Conservation (phyloP, 139 green algal species). For the Deuterostichococcus epilithicus region DNA sequence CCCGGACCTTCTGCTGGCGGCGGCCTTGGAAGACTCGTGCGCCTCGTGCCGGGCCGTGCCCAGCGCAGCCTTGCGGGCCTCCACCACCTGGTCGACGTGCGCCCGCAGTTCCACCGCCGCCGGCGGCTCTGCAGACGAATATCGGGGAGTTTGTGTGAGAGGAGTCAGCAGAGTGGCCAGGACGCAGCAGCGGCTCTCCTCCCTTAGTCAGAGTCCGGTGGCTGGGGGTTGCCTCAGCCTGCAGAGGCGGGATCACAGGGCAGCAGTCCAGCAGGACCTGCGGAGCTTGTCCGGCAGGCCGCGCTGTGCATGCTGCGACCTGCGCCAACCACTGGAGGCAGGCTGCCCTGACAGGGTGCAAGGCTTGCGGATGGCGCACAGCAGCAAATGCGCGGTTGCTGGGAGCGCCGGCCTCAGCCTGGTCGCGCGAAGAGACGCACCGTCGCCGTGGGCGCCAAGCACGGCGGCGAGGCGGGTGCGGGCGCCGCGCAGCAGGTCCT, state of each 20-base stretch:
- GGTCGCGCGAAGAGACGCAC: background rate
- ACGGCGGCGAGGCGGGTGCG: slow-evolving; percentile 12
- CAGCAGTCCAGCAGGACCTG: too few species aligned
- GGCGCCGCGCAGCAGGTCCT: slow-evolving; percentile 10
- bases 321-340: too few species aligned
- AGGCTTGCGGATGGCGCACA: too few species aligned
- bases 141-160: too few species aligned
- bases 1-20: too few species aligned
- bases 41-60: background rate
- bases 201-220: too few species aligned
- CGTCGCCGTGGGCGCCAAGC: slow-evolving; percentile 12
- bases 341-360: too few species aligned
- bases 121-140: slow-evolving; percentile 35
- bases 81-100: slow-evolving; percentile 14
- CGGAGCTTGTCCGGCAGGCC: too few species aligned
- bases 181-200: too few species aligned
- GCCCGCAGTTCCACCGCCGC: slow-evolving; percentile 5
- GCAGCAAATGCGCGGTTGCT: background rate
- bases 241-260: too few species aligned
- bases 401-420: background rate
- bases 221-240: too few species aligned
- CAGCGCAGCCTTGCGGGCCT: slow-evolving; percentile 5
- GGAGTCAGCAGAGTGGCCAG: background rate
- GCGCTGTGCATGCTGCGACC: too few species aligned
- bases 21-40: background rate